Percentiles rank a stretch among this genome's conserved stretches.
These are phyloP conservation scores for Prunus fruticosa DNA, from an alignment of 306 rosid species.

Conservation along the genomic window DNA sequence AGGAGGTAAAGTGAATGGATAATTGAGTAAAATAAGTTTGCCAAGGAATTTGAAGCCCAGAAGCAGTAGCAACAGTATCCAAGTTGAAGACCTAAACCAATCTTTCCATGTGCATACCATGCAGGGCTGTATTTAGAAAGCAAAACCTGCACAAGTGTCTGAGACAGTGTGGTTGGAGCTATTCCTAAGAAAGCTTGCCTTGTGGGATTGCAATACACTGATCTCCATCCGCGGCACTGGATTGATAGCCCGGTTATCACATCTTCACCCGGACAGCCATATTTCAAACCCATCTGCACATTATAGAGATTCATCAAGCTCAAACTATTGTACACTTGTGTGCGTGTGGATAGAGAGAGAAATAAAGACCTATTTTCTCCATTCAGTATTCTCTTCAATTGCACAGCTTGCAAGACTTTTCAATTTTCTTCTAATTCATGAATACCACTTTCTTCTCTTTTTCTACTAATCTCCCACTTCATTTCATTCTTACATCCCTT, in stretches of 20 bases:
- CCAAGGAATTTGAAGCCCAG: slow-evolving; percentile 57
- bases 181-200: slow-evolving; percentile 71
- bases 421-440: slow-evolving; percentile 43
- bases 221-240: slow-evolving; percentile 69
- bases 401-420: slow-evolving; percentile 58
- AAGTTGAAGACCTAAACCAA: slow-evolving; percentile 61
- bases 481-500: slow-evolving; percentile 28
- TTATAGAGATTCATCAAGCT: background rate
- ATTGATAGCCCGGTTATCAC: slow-evolving; percentile 75
- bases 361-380: slow-evolving; percentile 70
- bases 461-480: slow-evolving; percentile 21
- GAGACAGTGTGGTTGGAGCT: slow-evolving; percentile 52
- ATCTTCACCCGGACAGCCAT: slow-evolving; percentile 81
- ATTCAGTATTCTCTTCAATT: slow-evolving; percentile 60
- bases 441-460: slow-evolving; percentile 19
- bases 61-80: slow-evolving; percentile 46
- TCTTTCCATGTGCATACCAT: slow-evolving; percentile 49
- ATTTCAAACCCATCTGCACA: slow-evolving; percentile 63
- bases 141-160: slow-evolving; percentile 56
- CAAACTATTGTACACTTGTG: background rate
- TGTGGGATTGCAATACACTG: slow-evolving; percentile 57
- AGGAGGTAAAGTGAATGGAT: slow-evolving; percentile 72
- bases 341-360: background rate
- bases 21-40: slow-evolving; percentile 51
- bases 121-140: slow-evolving; percentile 59